Evolutionary conservation across 148 eudicot species (phyloP), one percentile per base, ranked within the genome.

Genomic region (Nepenthes mirabilis): DNA sequence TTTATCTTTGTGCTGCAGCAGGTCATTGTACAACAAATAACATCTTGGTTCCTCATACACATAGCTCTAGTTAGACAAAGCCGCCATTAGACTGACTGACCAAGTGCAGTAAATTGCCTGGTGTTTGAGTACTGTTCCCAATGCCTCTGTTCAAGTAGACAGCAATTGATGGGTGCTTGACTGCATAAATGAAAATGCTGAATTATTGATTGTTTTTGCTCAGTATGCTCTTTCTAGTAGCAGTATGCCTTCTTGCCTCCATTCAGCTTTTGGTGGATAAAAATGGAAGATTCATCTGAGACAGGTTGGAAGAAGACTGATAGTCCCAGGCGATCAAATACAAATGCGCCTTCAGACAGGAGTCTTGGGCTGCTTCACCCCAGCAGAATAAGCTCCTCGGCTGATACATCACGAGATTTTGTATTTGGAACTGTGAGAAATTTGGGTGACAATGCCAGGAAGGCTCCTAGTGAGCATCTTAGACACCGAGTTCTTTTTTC

Each of bases 221-320:
- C 6, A 2, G 9, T 13, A 55, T 6, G 58, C 23, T 60, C 48
- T 64, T 37, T 52, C 45, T 70, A 37, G 64, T 33, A 47, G 59
- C 48, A 14, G 55, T 67, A 35, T 57, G 34, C 63, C 51, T 53
- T 32, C 43, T 69, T 53, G 53, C 6, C 67, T 67, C 61, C 64
- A 63, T 71, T 65, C 62, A 48, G 48, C 68, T 34, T 60, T 67
- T 57, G 54, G 68, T 54, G 68, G 70, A 55, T 79, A 68, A 77
- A 5, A 23, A 84, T 84, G 91, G 97, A 84, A 60, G 83, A 85
- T 72, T 88, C 98, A 55, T 88, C 94, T 65, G 83, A 80, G 55
- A 78, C 84, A 66, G 78, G 74, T 64, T 75, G 88, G 88, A 80
- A 65, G 50, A 77, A 67, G 65, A 70, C 88, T 47, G 69, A 76